These are phyloP conservation scores for Torulaspora indica DNA, from an alignment of 805 yeast genomes.

Conservation along the genomic window DNA sequence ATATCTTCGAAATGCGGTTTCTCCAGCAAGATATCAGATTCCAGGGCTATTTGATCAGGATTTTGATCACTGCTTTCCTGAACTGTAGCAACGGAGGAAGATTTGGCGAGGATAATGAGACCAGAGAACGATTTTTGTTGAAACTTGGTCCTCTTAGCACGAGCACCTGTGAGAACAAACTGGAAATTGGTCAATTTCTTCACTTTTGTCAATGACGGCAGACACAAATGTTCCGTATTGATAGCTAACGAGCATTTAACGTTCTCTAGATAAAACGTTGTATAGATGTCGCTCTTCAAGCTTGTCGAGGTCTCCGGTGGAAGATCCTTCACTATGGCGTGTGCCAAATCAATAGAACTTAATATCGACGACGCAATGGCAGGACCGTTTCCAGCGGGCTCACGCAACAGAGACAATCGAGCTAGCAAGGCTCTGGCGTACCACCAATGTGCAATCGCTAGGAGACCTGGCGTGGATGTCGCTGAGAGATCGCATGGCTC, in stretches of 20 bases:
- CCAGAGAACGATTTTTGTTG: slow-evolving; percentile 70
- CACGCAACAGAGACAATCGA: slow-evolving; percentile 60
- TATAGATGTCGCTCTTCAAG: slow-evolving; percentile 39
- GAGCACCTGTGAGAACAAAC: slow-evolving; percentile 76
- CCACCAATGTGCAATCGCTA: slow-evolving; percentile 68
- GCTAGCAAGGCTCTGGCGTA: slow-evolving; percentile 61
- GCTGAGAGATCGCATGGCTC: slow-evolving; percentile 25
- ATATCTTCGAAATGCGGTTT: slow-evolving; percentile 63
- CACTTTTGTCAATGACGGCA: slow-evolving; percentile 52
- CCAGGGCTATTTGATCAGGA: slow-evolving; percentile 58
- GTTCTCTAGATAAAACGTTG: slow-evolving; percentile 57
- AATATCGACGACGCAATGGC: slow-evolving; percentile 36
- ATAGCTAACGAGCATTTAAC: slow-evolving; percentile 61
- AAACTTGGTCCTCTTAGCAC: slow-evolving; percentile 79
- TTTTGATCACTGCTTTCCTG: slow-evolving; percentile 15
- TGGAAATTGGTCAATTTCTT: slow-evolving; percentile 55
- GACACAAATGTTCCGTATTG: slow-evolving; percentile 57
- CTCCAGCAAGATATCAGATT: slow-evolving; percentile 76
- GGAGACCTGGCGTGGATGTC: slow-evolving; percentile 32
- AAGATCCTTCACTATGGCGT: slow-evolving; percentile 24
- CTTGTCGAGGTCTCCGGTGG: slow-evolving; percentile 31
- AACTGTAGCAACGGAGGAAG: slow-evolving; percentile 24
- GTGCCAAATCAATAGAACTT: slow-evolving; percentile 28
- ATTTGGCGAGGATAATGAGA: slow-evolving; percentile 69
- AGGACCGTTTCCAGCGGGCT: slow-evolving; percentile 48